Base-by-base conservation (phyloP, 371 early-diverging fungal species). In the Vairimorpha ceranae region DNA sequence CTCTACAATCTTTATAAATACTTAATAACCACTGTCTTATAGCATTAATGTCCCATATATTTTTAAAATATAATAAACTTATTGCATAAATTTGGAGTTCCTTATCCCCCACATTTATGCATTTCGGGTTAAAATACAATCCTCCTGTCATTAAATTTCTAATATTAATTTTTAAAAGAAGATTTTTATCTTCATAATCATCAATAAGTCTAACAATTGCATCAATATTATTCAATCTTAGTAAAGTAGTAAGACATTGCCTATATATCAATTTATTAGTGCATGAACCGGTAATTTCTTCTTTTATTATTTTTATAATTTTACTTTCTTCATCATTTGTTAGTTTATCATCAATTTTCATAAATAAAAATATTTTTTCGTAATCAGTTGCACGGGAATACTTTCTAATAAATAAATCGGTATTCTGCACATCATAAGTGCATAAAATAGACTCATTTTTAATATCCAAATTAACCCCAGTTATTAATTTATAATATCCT, bases 281-380 rank as follows among this genome's bases (percentile, higher is more conserved):
- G 38, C 29, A 45, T 27, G 58, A 52, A 4, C 58, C 17, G n/a
- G 58, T 72, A 15, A 76, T 41, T 64, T 73, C 70, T 10, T 76
- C 67, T 54, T 76, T 80, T 6, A 80, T 56, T 19, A 80, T 72
- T 29, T 14, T 67, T 43, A 76, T 54, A 33, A 80, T 41, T 12
- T 58, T 51, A 56, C 25, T 65, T 41, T 65, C 33, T n/a, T 65
- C 43, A 21, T 69, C 71, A 23, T 10, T 10, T 14, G 8, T 32
- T 8, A 70, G 45, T n/a, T 75, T 56, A 27, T 33, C 33, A 36
- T 67, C 64, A n/a, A 80, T 21, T 15, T 52, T 60, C 25, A 76
- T 72, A 54, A 76, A 80, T 29, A 80, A 51, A 15, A 80, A 33
- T 46, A 76, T 76, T 68, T 64, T 80, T 66, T 76, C 77, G 25